Evolutionary conservation across 2,329 filamentous ascomycete genomes (phyloP), one percentile per base, ranked within the genome.

Genomic region (Byssothecium circinans): DNA sequence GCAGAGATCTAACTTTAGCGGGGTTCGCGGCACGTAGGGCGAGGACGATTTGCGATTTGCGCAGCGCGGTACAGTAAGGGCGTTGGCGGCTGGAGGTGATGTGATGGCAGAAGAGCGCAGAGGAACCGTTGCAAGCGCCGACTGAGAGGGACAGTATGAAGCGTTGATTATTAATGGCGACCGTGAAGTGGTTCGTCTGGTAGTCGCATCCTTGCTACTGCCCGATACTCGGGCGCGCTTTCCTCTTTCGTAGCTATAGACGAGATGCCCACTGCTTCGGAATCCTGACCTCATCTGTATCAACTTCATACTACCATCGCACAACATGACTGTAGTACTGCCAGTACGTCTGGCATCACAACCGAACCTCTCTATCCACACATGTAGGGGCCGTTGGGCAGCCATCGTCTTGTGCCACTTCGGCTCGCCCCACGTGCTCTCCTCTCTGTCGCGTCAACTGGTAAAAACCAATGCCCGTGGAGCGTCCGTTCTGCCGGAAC

Each of bases 1-100:
- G 61, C 62, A 68, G 60, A 59, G 54, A 58, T 62, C 52, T 54
- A 60, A 56, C 47, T 52, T 59, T 64, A 60, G 64, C 56, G 64
- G 65, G 64, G 57, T 45, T 53, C 50, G 39, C 38, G 18, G 43
- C 47, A 59, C 52, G 53, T 52, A 55, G 49, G 54, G 49, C 51
- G 44, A 45, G n/a, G n/a, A n/a, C n/a, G 15, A 37, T 20, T 32
- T 19, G 34, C 41, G 42, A 30, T 29, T 42, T 41, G 25, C 33
- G 18, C 35, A 41, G 49, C 23, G 51, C 50, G 50, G 17, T 19
- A 42, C 35, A 19, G 39, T 23, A 29, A 36, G 30, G 41, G 25
- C 14, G 11, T 32, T 34, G 11, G 25, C 25, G 25, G 25, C 25
- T 11, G 25, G 6, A 7, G 25, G 35, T 22, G 41, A 19, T 19